Conservation (phyloP, 2,329 filamentous ascomycete genomes). For the Bisporella sp. region DNA sequence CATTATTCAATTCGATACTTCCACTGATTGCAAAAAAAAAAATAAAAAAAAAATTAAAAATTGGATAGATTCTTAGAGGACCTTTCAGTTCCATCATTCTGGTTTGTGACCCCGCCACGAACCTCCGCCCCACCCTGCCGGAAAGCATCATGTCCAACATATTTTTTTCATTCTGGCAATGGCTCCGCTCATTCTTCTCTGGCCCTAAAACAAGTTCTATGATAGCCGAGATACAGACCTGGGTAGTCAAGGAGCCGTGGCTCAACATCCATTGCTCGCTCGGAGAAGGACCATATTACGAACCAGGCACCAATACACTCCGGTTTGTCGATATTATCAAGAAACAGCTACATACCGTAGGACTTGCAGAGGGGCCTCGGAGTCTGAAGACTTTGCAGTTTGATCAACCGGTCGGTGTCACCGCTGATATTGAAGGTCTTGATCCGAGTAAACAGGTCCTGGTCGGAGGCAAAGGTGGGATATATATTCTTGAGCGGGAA, state of each 20-base stretch:
- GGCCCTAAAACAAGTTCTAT: constrained; percentile 1
- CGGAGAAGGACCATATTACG: constrained; percentile 71
- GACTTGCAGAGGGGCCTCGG: constrained; percentile 50
- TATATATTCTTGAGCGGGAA: constrained; percentile 66
- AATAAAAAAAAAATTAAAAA: too few species aligned
- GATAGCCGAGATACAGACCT: constrained; percentile 30
- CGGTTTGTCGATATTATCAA: constrained; percentile 82
- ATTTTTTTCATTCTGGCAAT: too few species aligned
- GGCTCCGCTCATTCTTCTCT: neutral
- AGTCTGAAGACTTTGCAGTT: constrained; percentile 34
- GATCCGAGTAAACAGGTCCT: constrained; percentile 59
- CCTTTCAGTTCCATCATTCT: too few species aligned
- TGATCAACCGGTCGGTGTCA: constrained; percentile 54
- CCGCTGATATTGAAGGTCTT: constrained; percentile 67
- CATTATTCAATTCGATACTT: too few species aligned
- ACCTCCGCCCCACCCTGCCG: too few species aligned
- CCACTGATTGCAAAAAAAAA: too few species aligned
- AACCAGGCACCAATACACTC: constrained; percentile 55
- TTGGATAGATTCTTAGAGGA: too few species aligned
- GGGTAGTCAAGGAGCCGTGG: constrained; percentile 40
- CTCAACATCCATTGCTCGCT: constrained; percentile 59
- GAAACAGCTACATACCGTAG: constrained; percentile 64
- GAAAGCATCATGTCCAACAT: too few species aligned
- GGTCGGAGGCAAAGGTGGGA: constrained; percentile 73
- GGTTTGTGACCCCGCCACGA: too few species aligned